Evolutionary conservation across 2,329 filamentous ascomycete genomes (phyloP).

Genomic region (Nigrospora osmanthi): DNA sequence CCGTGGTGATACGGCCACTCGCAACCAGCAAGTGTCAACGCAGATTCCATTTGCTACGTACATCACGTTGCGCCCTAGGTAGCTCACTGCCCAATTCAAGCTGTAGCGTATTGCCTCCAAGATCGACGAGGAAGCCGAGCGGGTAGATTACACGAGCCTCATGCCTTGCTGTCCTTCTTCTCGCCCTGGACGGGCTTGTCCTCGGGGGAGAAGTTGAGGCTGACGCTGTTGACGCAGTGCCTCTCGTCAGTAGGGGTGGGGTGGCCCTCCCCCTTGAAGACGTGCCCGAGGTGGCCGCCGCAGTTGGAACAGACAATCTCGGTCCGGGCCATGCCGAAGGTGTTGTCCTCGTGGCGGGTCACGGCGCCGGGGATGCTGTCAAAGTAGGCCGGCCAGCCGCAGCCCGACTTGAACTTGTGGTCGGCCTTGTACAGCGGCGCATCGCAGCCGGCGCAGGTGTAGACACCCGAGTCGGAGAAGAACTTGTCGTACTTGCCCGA

Average conservation of each 20-base stretch:
- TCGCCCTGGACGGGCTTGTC: slow-evolving; percentile 42
- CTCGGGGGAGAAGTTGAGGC: slow-evolving; percentile 69
- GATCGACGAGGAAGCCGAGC: too few relatives aligned
- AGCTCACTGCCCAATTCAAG: too few relatives aligned
- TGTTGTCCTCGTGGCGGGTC: slow-evolving; percentile 67
- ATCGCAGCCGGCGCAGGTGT: slow-evolving; percentile 79
- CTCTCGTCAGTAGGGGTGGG: slow-evolving; percentile 85
- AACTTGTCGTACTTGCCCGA: slow-evolving; percentile 86
- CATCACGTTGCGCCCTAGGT: too few relatives aligned
- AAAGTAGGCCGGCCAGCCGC: slow-evolving; percentile 97
- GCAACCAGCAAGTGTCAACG: too few relatives aligned
- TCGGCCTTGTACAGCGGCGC: slow-evolving; percentile 85
- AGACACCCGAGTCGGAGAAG: slow-evolving; percentile 66
- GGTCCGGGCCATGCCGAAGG: slow-evolving; percentile 75
- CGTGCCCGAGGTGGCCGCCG: slow-evolving; percentile 84
- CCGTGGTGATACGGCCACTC: too few relatives aligned
- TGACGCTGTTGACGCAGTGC: slow-evolving; percentile 94
- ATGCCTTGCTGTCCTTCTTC: slow-evolving; percentile 11
- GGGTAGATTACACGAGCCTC: background rate
- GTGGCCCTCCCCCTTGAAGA: slow-evolving; percentile 85
- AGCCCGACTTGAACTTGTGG: slow-evolving; percentile 94
- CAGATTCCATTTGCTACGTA: too few relatives aligned
- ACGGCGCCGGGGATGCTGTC: slow-evolving; percentile 91
- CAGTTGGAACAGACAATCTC: slow-evolving; percentile 96
- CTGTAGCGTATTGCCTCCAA: too few relatives aligned